Evolutionary conservation across 208 protist genomes (phyloP), one percentile per base, ranked within the genome.

Genomic region (Trypanosoma vivax): DNA sequence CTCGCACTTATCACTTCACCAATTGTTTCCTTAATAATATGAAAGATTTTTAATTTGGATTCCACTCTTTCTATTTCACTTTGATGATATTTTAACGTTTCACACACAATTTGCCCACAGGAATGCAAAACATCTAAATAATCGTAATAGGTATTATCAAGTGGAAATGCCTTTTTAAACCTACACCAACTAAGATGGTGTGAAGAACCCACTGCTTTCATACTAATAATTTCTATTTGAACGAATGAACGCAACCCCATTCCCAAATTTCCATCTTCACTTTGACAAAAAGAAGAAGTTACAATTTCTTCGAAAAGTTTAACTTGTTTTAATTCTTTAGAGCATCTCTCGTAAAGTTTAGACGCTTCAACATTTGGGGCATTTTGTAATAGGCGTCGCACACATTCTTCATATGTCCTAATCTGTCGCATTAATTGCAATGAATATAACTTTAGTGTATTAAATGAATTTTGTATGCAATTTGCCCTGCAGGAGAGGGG

Each of bases 261-360:
- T 21, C 28, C 1, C 16, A 7, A 50, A 13, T 31, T 11, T 3
- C 13, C 1, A 33, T 23, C 40, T 23, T 40, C 39, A 46, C 31
- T 61, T 37, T 13, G 35, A 29, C 25, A 50, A 33, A 65, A 19
- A 10, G 41, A 65, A 6, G n/a, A 18, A 27, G 45, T 40, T 42
- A 65, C 31, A 50, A 65, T 35, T 40, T 65, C 58, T 37, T 65
- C 58, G 51, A 65, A 65, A 27, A 50, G 35, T 18, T 51, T 49
- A 19, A 43, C 14, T 16, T 29, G 30, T 51, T 56, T 50, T 42
- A 35, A 65, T 24, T 39, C 3, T 37, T 21, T 57, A 24, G 29
- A 24, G 35, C 58, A 57, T 37, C 57, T 41, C 14, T 40, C 11
- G 37, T 51, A 42, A 50, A 65, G 27, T 14, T 18, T 24, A 25